Evolutionary conservation across 192 early-diverging fungal species (phyloP), one percentile per base, ranked within the genome.

Genomic region (Cetraspora pellucida): DNA sequence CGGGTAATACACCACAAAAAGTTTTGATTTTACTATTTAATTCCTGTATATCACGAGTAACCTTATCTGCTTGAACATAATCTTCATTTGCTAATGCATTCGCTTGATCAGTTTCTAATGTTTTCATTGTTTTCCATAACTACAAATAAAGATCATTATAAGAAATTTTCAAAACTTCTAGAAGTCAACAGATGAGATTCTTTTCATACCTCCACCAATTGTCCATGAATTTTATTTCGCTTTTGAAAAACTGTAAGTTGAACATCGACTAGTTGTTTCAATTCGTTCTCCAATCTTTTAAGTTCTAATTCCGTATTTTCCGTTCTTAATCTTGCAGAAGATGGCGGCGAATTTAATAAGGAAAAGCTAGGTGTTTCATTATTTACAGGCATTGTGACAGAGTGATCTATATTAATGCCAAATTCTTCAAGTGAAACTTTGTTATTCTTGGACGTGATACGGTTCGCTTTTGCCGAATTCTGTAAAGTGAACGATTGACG

Each of bases 371-470:
- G 2, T 16, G 13, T 44, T 10, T 28, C 31, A 65, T 17, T 19
- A 10, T 64, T 44, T 6, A 37, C 19, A 65, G 28, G 28, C 1
- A 17, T n/a, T 37, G 31, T 37, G 31, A 37, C 37, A 2, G 28
- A n/a, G 6, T 17, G 37, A 31, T 65, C 69, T 16, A 16, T n/a
- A 30, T 71, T 13, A 52, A 71, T 52, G 19, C 11, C 69, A 28
- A 71, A 47, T n/a, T 71, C 69, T 49, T 71, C 69, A 17, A 71
- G 37, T 5, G 69, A 71, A 27, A 71, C 69, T 71, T 71, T 71
- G 28, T 49, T 71, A 27, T 23, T 1, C 17, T 47, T 70, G 46
- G 68, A 50, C 16, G 37, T 5, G 37, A 47, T 44, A 21, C n/a
- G 37, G 23, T 25, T 45, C 0, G 25, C 5, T 30, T 54, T 71